Evolutionary conservation across 225 moss, liverwort and hornwort genomes (phyloP).

Genomic region (Ulota crispa): DNA sequence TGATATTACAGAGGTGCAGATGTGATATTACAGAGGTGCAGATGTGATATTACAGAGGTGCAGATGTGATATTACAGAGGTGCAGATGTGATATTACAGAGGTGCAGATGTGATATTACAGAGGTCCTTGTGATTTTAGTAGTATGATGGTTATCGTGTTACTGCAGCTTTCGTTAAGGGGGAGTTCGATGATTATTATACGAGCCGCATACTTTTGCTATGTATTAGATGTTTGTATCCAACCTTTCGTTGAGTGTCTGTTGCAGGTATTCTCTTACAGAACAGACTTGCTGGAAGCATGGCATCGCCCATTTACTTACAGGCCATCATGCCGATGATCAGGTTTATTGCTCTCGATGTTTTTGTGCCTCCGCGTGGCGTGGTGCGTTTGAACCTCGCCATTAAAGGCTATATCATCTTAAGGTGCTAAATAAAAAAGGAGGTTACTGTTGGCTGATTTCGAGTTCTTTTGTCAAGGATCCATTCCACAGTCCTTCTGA

Average conservation of each 20-base stretch:
- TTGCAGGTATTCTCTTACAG: constrained; percentile 82
- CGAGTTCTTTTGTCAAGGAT: not conserved
- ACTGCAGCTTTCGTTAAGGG: not conserved
- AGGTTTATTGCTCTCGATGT: constrained; percentile 47
- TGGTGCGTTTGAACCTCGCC: too few species aligned
- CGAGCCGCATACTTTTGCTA: not conserved
- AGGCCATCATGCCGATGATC: constrained; percentile 96
- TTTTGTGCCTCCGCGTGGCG: too few species aligned
- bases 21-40: too few species aligned
- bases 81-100: too few species aligned
- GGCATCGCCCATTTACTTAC: constrained; percentile 66
- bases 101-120: too few species aligned
- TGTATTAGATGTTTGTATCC: constrained; percentile 1
- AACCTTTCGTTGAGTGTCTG: constrained; percentile 1
- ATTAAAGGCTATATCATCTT: too few species aligned
- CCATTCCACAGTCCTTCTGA: not conserved
- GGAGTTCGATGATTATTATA: not conserved
- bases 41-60: too few species aligned
- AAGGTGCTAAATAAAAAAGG: not conserved
- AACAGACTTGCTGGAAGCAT: constrained; percentile 70
- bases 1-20: too few species aligned
- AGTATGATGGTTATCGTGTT: not conserved
- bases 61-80: too few species aligned
- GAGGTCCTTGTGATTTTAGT: too few species aligned
- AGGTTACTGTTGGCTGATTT: not conserved